Base-by-base conservation (phyloP, 148 eudicot species). In the Camellia granthamiana region DNA sequence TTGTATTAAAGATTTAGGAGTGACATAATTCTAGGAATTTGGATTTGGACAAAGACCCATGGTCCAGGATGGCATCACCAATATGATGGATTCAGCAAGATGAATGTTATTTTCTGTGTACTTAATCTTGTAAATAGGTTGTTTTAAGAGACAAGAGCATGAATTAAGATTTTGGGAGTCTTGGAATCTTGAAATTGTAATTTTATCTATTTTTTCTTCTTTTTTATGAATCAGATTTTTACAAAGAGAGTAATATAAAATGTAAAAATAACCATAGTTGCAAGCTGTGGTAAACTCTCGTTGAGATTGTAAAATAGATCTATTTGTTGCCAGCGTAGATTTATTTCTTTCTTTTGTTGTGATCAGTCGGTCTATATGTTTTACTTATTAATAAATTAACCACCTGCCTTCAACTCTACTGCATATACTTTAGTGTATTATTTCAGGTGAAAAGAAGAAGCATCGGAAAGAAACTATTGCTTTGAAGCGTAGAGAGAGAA, bases 361-460 rank as follows among this genome's bases (percentile, higher is more conserved):
- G 47, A 30, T 30, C 38, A 30, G 38, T 64, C 52, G n/a, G 38
- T 75, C 7, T 49, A 63, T 30, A 47, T 8, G 41, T 64, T 49
- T 4, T 42, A 47, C 80, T 56, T 68, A 19, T 54, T 60, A 43
- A 63, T 73, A 14, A 41, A 73, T 41, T 79, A 49, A 7, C 52
- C 7, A 49, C 52, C 52, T 6, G 9, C 77, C 71, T 49, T 79
- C 62, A 82, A 72, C 75, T 75, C 7, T 46, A 54, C 52, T 82
- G 30, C 70, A 78, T 79, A 82, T 88, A 64, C 69, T 75, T 43
- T 59, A 62, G 65, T 74, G 19, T 80, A 66, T 78, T 55, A 55
- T 81, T 61, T 68, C 88, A 93, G 98, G 98, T 73, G 98, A 91
- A 83, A 95, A 89, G 80, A 95, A 93, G 91, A 95, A 92, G 77